Evolutionary conservation across 352 stramenopile species (phyloP), one percentile per base, ranked within the genome.

Genomic region (Aphanomyces stellatus): DNA sequence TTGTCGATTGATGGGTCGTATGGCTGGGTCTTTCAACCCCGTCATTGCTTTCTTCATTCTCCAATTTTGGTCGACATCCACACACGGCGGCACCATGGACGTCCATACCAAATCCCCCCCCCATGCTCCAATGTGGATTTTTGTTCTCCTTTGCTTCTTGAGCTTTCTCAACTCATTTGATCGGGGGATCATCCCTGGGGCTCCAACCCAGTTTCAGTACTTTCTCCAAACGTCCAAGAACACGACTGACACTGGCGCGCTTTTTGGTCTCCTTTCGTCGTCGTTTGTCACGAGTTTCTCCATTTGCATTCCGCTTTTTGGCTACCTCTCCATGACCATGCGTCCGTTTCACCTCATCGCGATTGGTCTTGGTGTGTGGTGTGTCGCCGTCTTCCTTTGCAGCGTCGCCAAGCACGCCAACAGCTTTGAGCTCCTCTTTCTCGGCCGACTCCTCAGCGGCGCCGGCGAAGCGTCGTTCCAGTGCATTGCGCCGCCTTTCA

Each of bases 151-250:
- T 19, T 93, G 83, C 64, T 72, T 81, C 33, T 93, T 95, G 70
- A 98, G 98, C 71, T 74, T 98, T 30, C 74, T 97, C 64, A 98
- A 97, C 74, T 98, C 97, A 74, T 71, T 97, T 46, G 93, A 98
- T 77, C 88, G 94, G 27, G 90, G 91, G 27, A 98, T 99, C 65
- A 98, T 98, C 59, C 88, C 95, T 0, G 95, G 95, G 10, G 88
- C 91, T 0, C 87, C 87, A 19, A 78, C 95, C 63, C 87, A 96
- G 69, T 97, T 98, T 71, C 85, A 95, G 65, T 80, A 78, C 51
- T 98, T 98, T 70, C 95, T 98, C 67, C 81, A 74, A 10, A 91
- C 88, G n/a, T 72, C 88, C 10, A 70, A 85, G 48, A 74, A 88
- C 15, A 40, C 42, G 30, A 35, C 57, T 19, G 72, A 82, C 35